Conservation (phyloP, 2,329 filamentous ascomycete genomes). For the Ceratocystis cacaofunesta region DNA sequence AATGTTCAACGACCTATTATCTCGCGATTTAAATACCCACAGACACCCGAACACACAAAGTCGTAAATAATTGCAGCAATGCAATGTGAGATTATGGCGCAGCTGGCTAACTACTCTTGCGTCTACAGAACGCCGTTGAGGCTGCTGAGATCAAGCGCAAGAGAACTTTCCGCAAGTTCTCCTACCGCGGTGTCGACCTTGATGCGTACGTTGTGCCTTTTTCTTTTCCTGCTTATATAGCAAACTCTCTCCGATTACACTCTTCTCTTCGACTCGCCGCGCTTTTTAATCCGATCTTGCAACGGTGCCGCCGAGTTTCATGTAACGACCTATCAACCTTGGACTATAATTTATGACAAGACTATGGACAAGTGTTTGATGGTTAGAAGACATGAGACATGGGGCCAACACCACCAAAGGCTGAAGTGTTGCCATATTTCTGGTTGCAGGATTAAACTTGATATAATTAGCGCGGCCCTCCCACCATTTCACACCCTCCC, state of each 20-base stretch:
- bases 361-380: background rate
- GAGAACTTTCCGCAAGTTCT: slow-evolving; percentile 99
- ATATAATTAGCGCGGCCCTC: background rate
- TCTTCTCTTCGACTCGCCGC: slow-evolving; percentile 34
- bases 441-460: background rate
- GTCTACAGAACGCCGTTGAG: slow-evolving; percentile 76
- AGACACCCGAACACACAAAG: background rate
- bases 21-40: slow-evolving; percentile 4
- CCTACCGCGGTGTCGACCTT: slow-evolving; percentile 98
- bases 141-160: slow-evolving; percentile 99
- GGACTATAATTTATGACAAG: background rate
- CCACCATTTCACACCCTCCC: background rate
- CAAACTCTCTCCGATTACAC: slow-evolving; percentile 33
- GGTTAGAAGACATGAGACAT: background rate
- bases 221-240: background rate
- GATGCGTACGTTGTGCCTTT: slow-evolving; percentile 62
- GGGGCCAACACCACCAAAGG: background rate
- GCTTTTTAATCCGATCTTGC: slow-evolving; percentile 2
- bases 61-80: background rate
- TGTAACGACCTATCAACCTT: background rate
- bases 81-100: background rate
- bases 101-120: slow-evolving; percentile 14
- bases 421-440: background rate
- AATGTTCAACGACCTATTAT: slow-evolving; percentile 9
- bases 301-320: background rate